A percentile compares a stretch with the other conserved stretches of the same genome.
Conservation (phyloP, 2,329 filamentous ascomycete genomes). For the Coniochaeta pulveracea region DNA sequence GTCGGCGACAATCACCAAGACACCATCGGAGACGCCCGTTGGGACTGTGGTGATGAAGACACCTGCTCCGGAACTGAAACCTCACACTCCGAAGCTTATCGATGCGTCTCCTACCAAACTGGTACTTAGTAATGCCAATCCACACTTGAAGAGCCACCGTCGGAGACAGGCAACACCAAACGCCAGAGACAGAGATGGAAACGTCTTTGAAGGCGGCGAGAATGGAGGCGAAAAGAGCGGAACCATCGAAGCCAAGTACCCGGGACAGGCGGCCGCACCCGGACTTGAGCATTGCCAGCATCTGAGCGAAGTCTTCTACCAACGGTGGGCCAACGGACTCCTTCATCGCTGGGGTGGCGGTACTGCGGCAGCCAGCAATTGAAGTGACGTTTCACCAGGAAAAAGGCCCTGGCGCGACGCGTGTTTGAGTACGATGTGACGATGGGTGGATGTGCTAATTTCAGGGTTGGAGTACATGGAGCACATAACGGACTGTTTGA, state of each 20-base stretch:
- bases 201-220: constrained; percentile 17
- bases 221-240: constrained; percentile 31
- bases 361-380: no score
- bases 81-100: no score
- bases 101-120: constrained; percentile 57
- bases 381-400: no score
- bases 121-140: constrained; percentile 69
- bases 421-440: no score
- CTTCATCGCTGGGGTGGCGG: constrained; percentile 54
- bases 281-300: constrained; percentile 92
- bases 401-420: no score
- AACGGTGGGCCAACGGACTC: constrained; percentile 79
- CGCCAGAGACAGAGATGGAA: no score
- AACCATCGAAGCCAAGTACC: constrained; percentile 39
- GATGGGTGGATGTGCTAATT: no score
- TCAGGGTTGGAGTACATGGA: no score
- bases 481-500: no score
- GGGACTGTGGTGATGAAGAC: constrained; percentile 49
- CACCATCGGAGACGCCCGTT: constrained; percentile 32
- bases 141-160: constrained; percentile 70
- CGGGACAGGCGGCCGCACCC: constrained; percentile 40
- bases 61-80: constrained; percentile 24
- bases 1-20: constrained; percentile 17
- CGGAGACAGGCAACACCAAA: constrained; percentile 19
- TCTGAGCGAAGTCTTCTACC: constrained; percentile 81